phyloP scores from a whole-genome alignment of 2,329 filamentous ascomycete species.

The Fusarium keratoplasticum region DNA sequence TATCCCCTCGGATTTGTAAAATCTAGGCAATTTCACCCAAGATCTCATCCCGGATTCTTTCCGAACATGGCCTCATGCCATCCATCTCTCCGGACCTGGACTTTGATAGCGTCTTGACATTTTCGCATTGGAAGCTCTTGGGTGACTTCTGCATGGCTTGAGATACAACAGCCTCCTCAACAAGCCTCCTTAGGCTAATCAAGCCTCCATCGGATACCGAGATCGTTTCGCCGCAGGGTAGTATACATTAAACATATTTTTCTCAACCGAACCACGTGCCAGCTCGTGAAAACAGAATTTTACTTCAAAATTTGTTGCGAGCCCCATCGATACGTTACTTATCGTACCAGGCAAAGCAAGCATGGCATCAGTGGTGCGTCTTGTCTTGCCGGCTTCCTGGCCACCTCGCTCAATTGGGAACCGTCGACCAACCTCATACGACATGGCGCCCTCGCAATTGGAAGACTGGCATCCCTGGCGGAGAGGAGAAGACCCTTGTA shows the following conservation, averaged over 20 bases:
- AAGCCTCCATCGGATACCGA: background rate
- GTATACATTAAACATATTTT: background rate
- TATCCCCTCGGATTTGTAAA: conserved; percentile 3
- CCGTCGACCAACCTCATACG: conserved; percentile 30
- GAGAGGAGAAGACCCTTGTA: background rate
- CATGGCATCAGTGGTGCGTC: conserved; percentile 2
- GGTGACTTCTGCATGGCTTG: background rate
- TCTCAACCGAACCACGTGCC: background rate
- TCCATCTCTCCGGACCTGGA: background rate
- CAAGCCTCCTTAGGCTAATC: background rate
- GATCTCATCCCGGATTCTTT: conserved; percentile 11
- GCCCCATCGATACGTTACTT: background rate
- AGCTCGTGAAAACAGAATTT: background rate
- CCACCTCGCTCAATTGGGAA: conserved; percentile 9
- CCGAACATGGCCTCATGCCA: conserved; percentile 2
- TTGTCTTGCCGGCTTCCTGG: conserved; percentile 11
- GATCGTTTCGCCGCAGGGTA: conserved; percentile 3
- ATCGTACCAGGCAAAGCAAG: background rate
- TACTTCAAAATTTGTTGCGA: conserved; percentile 7
- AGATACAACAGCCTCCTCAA: background rate
- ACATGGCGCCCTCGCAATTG: conserved; percentile 1
- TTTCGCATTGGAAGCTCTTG: background rate
- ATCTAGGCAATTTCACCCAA: conserved; percentile 8
- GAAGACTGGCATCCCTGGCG: background rate
- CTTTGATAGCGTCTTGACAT: background rate